phyloP scores from a whole-genome alignment of 2,329 filamentous ascomycete genomes.

The Epichloe festucae region DNA sequence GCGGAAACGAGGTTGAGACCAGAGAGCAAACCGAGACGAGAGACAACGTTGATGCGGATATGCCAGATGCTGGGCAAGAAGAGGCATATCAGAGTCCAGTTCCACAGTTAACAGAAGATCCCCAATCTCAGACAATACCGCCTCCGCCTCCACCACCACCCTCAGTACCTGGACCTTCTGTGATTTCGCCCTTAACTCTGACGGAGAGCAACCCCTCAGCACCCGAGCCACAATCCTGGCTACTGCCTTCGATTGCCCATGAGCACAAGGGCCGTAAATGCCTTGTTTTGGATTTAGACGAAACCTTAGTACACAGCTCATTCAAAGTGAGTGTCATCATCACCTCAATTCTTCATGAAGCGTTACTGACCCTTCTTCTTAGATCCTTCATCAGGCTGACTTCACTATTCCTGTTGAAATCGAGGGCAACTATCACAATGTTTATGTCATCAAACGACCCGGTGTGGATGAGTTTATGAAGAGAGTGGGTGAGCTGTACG shows the following conservation, averaged over 20 bases:
- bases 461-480: conserved; percentile 99
- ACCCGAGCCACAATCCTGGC: conserved; percentile 42
- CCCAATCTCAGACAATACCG: conserved; percentile 20
- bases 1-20: conserved; percentile 13
- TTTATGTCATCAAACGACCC: conserved; percentile 98
- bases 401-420: conserved; percentile 99
- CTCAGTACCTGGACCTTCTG: conserved; percentile 27
- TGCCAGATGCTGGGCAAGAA: conserved; percentile 48
- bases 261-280: conserved; percentile 84
- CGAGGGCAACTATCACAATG: conserved; percentile 97
- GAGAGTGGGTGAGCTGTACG: conserved; percentile 90
- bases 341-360: background rate
- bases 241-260: conserved; percentile 71
- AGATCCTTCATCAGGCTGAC: conserved; percentile 96
- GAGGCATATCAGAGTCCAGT: conserved; percentile 33
- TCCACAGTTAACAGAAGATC: conserved; percentile 23
- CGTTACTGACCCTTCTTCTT: conserved; percentile 7
- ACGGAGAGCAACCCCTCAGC: conserved; percentile 29
- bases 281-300: conserved; percentile 86
- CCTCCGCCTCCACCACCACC: conserved; percentile 30
- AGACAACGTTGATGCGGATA: conserved; percentile 51
- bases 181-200: conserved; percentile 25
- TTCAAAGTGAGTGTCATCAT: conserved; percentile 54
- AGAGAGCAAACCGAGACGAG: conserved; percentile 22
- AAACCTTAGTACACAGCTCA: conserved; percentile 94